phyloP scores from a whole-genome alignment of 129 eudicot genomes.

The Saussurea involucrata region DNA sequence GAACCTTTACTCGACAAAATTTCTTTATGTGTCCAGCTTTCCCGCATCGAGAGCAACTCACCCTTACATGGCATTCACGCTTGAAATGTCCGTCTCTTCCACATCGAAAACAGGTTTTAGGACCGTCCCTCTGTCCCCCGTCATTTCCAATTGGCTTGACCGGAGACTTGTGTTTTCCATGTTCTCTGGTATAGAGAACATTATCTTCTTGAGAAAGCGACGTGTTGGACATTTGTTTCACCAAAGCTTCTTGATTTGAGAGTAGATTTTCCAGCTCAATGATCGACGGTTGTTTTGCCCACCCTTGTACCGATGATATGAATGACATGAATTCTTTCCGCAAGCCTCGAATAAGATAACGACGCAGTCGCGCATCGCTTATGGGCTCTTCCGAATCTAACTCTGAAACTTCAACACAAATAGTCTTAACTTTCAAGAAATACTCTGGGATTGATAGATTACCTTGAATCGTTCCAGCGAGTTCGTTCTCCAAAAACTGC shows the following conservation, averaged over 20 bases:
- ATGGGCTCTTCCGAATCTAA: constrained; percentile 8
- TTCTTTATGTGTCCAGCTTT: constrained; percentile 6
- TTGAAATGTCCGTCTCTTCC: neutral
- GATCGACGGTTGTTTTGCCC: constrained; percentile 11
- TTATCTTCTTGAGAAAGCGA: constrained; percentile 8
- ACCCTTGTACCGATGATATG: constrained; percentile 17
- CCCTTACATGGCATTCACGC: constrained; percentile 11
- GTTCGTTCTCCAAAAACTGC: constrained; percentile 10
- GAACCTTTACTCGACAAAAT: neutral
- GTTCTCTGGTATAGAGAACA: constrained; percentile 8
- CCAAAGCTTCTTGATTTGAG: constrained; percentile 11
- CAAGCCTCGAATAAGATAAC: constrained; percentile 7
- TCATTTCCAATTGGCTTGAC: neutral
- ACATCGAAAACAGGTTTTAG: constrained; percentile 3
- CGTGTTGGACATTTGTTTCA: neutral
- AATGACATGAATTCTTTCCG: constrained; percentile 19
- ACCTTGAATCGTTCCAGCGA: neutral
- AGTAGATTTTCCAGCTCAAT: constrained; percentile 10
- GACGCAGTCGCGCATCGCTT: neutral
- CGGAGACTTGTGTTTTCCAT: constrained; percentile 10
- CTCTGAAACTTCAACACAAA: constrained; percentile 14
- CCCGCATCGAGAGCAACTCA: constrained; percentile 7
- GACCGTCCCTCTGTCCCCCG: neutral
- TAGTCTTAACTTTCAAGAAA: neutral
- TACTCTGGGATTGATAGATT: constrained; percentile 12